A percentile compares a stretch with the other conserved stretches of the same genome.
Conservation (phyloP, 441 rosid genomes). For the Raphanus hybrid region DNA sequence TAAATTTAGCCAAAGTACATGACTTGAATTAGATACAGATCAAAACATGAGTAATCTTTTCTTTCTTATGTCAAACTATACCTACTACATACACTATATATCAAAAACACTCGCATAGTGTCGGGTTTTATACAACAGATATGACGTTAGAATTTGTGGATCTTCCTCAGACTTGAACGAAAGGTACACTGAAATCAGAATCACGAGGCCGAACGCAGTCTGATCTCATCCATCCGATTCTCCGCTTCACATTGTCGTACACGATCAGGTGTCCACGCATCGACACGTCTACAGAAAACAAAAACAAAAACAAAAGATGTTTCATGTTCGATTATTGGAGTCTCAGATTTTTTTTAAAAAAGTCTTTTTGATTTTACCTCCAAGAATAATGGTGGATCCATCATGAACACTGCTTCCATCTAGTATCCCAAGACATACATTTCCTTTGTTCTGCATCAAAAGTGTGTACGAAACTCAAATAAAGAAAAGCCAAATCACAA, state of each 20-base stretch:
- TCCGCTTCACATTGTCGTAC: constrained; percentile 73
- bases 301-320: too few relatives aligned
- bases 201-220: constrained; percentile 60
- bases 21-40: constrained; percentile 2
- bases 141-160: not conserved
- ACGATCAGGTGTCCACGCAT: constrained; percentile 74
- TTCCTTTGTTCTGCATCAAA: constrained; percentile 73
- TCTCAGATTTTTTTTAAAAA: not conserved
- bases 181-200: constrained; percentile 49
- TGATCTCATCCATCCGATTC: constrained; percentile 79
- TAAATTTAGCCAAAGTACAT: not conserved
- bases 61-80: constrained; percentile 1
- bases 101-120: constrained; percentile 2
- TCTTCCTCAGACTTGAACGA: constrained; percentile 47
- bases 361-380: constrained; percentile 55
- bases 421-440: constrained; percentile 87
- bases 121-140: not conserved
- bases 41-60: constrained; percentile 4
- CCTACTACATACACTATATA: constrained; percentile 8
- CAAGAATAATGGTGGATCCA: constrained; percentile 85
- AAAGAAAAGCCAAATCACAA: not conserved
- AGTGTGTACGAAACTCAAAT: constrained; percentile 8
- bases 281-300: constrained; percentile 58
- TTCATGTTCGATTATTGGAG: constrained; percentile 8
- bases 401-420: constrained; percentile 83